A percentile compares a stretch with the other conserved stretches of the same genome.
These are phyloP conservation scores for Brassica juncea DNA, from an alignment of 345 rosid species.

Conservation along the genomic window DNA sequence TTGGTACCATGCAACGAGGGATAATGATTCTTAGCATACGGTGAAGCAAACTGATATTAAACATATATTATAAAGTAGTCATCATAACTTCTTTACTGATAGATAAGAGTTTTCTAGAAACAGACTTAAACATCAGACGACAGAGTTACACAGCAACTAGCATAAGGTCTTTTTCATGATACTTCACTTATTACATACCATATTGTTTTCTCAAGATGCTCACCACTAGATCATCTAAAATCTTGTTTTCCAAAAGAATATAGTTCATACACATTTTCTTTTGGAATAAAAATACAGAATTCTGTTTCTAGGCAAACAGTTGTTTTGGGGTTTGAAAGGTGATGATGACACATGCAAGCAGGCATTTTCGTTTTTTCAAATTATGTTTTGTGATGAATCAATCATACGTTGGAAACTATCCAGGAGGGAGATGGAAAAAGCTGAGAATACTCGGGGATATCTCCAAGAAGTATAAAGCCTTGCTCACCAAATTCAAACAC, in stretches of 20 bases:
- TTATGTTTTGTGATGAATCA: neutral
- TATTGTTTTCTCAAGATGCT: neutral
- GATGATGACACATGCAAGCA: neutral
- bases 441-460: neutral
- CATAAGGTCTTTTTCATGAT: neutral
- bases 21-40: neutral
- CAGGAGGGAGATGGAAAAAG: neutral
- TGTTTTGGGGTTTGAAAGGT: neutral
- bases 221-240: too few species aligned
- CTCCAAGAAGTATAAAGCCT: neutral
- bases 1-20: neutral
- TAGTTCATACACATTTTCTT: neutral
- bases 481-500: neutral
- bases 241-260: neutral
- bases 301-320: neutral
- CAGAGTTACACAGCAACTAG: neutral
- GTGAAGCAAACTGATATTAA: neutral
- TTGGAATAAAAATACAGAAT: neutral
- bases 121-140: neutral
- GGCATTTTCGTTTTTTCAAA: neutral
- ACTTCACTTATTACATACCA: neutral
- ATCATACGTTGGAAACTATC: neutral
- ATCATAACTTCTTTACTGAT: neutral
- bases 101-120: neutral
- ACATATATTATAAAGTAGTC: neutral